Evolutionary conservation across 176 grass and related monocot species (phyloP).

Genomic region (Bolboschoenus planiculmis): DNA sequence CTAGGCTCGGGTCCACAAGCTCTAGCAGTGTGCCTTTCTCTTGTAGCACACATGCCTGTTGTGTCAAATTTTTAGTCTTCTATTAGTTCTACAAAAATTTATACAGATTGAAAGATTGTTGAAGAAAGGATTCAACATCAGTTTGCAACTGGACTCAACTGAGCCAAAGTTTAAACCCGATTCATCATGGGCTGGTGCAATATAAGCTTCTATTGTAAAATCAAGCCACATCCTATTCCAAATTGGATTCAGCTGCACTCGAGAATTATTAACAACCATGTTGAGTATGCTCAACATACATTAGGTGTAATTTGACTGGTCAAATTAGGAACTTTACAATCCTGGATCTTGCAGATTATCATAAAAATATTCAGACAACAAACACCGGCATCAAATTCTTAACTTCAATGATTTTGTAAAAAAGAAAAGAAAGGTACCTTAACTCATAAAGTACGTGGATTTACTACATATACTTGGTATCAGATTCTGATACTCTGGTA

Average conservation of each 20-base stretch:
- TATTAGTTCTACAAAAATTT: slow-evolving; percentile 8
- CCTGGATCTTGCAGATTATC: background rate
- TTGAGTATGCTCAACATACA: background rate
- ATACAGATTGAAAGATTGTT: background rate
- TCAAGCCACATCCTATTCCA: background rate
- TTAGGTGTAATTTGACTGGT: background rate
- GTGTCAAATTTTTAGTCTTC: slow-evolving; percentile 16
- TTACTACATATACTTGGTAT: no score
- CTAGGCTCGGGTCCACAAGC: slow-evolving; percentile 70
- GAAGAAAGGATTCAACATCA: background rate
- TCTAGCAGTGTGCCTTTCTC: slow-evolving; percentile 64
- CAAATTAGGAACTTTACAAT: background rate
- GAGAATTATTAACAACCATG: background rate
- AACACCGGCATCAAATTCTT: background rate
- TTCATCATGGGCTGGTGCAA: background rate
- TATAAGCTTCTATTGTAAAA: background rate
- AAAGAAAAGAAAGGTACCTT: background rate
- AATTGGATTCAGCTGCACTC: background rate
- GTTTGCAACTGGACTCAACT: background rate
- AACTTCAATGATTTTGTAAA: background rate
- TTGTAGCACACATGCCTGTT: slow-evolving; percentile 74
- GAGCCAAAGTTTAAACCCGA: background rate
- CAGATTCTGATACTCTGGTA: no score
- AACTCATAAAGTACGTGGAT: background rate
- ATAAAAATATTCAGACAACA: background rate